A percentile compares a stretch with the other conserved stretches of the same genome.
These are phyloP conservation scores for Eucalyptus cloeziana DNA, from an alignment of 345 rosid genomes.

Conservation along the genomic window DNA sequence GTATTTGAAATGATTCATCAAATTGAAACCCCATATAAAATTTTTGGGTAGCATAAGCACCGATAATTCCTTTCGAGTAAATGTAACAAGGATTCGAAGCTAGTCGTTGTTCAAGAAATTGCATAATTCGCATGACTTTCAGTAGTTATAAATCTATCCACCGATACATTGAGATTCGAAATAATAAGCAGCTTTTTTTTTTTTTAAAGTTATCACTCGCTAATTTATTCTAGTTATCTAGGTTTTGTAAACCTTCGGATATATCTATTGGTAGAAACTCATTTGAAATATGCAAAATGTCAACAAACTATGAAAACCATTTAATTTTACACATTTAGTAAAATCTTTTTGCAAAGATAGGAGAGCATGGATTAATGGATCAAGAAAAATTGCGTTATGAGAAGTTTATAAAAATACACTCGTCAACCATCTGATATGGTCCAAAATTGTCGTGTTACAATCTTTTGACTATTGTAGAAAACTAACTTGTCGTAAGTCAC, in stretches of 20 bases:
- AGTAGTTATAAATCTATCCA: not conserved
- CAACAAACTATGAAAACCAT: not conserved
- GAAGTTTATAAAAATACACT: not conserved
- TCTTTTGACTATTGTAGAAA: no score
- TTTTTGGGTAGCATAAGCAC: not conserved
- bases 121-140: not conserved
- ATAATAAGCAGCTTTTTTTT: not conserved
- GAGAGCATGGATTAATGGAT: not conserved
- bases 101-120: not conserved
- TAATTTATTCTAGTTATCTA: not conserved
- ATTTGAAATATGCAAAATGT: not conserved
- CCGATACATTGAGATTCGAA: not conserved
- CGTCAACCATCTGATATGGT: not conserved
- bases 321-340: not conserved
- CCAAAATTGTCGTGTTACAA: not conserved
- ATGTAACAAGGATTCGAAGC: not conserved
- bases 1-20: not conserved
- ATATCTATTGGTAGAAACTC: not conserved
- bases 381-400: not conserved
- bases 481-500: no score
- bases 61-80: not conserved
- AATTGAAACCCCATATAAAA: not conserved
- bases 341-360: not conserved
- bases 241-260: not conserved
- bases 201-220: not conserved